Evolutionary conservation across 441 rosid species (phyloP).

Genomic region (Metrosideros polymorpha): DNA sequence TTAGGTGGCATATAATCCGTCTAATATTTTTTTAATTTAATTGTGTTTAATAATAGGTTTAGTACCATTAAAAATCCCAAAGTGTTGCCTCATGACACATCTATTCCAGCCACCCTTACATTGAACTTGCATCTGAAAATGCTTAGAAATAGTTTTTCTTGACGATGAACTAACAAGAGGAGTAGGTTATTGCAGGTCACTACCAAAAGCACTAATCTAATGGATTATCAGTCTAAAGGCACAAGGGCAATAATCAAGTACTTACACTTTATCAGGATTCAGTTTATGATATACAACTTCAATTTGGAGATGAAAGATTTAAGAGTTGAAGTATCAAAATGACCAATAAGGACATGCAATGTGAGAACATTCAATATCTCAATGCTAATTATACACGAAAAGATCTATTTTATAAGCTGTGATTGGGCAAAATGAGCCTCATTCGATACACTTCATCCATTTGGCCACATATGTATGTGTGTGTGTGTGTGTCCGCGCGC

Average conservation of each 20-base stretch:
- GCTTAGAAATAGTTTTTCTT: no score
- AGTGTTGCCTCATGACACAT: no score
- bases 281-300: neutral
- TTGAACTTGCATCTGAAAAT: no score
- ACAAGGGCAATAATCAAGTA: neutral
- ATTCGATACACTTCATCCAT: no score
- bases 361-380: neutral
- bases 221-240: neutral
- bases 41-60: no score
- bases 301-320: neutral
- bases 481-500: rapidly evolving
- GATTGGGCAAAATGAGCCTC: neutral
- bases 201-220: neutral
- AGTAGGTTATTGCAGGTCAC: neutral
- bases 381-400: neutral
- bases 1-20: no score
- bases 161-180: neutral
- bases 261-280: neutral
- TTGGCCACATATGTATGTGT: neutral
- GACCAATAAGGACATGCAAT: neutral
- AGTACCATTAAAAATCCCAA: no score
- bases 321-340: neutral
- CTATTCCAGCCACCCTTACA: no score
- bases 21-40: no score
- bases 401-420: neutral